phyloP scores from a whole-genome alignment of 2,329 filamentous ascomycete genomes.

The Beauveria rudraprayagi region DNA sequence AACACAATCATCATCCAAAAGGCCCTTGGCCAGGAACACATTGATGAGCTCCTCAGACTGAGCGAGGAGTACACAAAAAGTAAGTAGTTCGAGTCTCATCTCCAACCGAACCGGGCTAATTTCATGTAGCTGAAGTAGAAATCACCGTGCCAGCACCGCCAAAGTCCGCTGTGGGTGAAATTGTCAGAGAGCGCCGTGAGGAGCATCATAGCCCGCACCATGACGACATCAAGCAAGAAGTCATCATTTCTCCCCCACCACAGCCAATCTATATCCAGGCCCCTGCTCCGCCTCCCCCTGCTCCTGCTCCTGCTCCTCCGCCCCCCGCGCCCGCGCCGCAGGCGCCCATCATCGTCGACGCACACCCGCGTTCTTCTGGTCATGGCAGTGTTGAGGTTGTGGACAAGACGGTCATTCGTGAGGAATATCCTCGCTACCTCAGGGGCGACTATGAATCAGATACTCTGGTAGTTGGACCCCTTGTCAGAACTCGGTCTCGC shows the following conservation, averaged over 20 bases:
- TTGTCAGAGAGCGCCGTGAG: conserved; percentile 38
- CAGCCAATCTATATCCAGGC: conserved; percentile 10
- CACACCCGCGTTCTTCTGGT: conserved; percentile 24
- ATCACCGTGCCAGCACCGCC: conserved; percentile 26
- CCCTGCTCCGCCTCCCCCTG: conserved; percentile 15
- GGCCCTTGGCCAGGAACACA: conserved; percentile 82
- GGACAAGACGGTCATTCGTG: conserved; percentile 40
- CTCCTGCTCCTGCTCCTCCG: conserved; percentile 13
- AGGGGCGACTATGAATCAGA: conserved; percentile 22
- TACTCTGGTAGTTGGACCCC: conserved; percentile 28
- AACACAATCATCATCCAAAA: conserved; percentile 74
- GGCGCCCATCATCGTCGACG: conserved; percentile 26
- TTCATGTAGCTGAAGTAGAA: conserved; percentile 33
- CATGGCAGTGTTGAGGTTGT: conserved; percentile 28
- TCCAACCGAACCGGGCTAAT: neutral
- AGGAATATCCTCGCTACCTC: conserved; percentile 36
- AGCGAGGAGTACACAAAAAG: conserved; percentile 68
- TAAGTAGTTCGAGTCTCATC: conserved; percentile 21
- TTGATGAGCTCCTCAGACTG: conserved; percentile 77
- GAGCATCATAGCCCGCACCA: conserved; percentile 4
- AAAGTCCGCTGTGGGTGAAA: conserved; percentile 37
- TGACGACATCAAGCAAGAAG: conserved; percentile 24
- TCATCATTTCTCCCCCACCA: conserved; percentile 25
- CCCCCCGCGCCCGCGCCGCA: conserved; percentile 17
- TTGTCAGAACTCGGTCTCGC: conserved; percentile 29